phyloP scores from a whole-genome alignment of 1,139 yeast species.

The Suhomyces bolitotheri region DNA sequence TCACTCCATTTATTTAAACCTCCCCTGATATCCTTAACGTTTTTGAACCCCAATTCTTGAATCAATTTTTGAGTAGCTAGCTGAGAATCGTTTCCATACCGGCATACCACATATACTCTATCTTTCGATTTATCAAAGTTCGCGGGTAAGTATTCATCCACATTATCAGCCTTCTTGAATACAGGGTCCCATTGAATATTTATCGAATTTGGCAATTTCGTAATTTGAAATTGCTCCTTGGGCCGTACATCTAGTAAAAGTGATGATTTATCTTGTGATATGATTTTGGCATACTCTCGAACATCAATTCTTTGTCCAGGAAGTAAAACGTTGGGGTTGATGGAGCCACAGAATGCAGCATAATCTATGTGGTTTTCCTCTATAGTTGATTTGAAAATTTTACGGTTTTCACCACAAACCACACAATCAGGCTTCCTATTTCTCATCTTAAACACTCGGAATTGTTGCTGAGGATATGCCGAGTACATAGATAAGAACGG shows the following conservation, averaged over 20 bases:
- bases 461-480: conserved; percentile 70
- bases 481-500: conserved; percentile 74
- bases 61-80: conserved; percentile 62
- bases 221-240: conserved; percentile 67
- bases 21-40: conserved; percentile 71
- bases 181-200: conserved; percentile 63
- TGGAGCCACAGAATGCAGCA: conserved; percentile 70
- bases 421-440: conserved; percentile 59
- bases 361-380: conserved; percentile 57
- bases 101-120: conserved; percentile 59
- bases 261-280: conserved; percentile 15
- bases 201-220: conserved; percentile 57
- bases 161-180: conserved; percentile 34
- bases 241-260: conserved; percentile 75
- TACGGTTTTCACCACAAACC: conserved; percentile 60
- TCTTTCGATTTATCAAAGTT: conserved; percentile 22
- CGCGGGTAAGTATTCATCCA: conserved; percentile 28
- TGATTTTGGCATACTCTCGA: conserved; percentile 33
- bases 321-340: conserved; percentile 47
- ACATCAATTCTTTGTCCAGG: conserved; percentile 49
- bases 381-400: conserved; percentile 49
- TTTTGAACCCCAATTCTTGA: conserved; percentile 43
- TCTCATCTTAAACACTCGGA: conserved; percentile 81
- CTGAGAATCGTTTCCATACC: conserved; percentile 92
- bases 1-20: conserved; percentile 75